phyloP scores from a whole-genome alignment of 2,329 filamentous ascomycete genomes.

The Neoscytalidium dimidiatum region DNA sequence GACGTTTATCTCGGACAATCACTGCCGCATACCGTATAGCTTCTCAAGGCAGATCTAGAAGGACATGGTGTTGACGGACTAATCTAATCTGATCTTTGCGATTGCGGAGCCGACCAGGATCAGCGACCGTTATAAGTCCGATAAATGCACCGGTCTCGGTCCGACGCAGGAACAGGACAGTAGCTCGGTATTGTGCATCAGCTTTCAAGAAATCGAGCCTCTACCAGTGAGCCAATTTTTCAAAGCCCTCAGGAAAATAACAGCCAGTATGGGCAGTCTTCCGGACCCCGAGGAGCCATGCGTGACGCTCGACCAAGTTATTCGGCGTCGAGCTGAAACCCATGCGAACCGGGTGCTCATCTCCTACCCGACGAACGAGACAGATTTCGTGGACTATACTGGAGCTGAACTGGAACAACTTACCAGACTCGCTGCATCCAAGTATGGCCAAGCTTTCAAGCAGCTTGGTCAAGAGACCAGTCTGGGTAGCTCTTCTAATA shows the following conservation, averaged over 20 bases:
- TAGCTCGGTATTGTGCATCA: neutral
- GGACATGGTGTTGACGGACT: neutral
- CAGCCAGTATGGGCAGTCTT: neutral
- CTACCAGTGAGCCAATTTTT: neutral
- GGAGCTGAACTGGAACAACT: constrained; percentile 2
- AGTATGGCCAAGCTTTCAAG: neutral
- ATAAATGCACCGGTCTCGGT: neutral
- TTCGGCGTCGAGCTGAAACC: constrained; percentile 7
- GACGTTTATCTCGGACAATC: neutral
- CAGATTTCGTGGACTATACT: constrained; percentile 7
- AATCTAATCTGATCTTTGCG: constrained; percentile 8
- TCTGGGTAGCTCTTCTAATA: neutral
- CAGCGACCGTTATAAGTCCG: constrained; percentile 8
- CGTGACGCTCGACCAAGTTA: constrained; percentile 12
- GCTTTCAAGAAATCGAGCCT: neutral
- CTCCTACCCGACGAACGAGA: constrained; percentile 9
- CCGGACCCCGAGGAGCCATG: neutral
- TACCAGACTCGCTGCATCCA: constrained; percentile 1
- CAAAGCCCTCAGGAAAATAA: neutral
- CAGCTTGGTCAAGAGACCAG: neutral
- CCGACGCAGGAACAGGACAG: neutral
- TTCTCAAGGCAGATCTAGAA: neutral
- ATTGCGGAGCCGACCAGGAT: neutral
- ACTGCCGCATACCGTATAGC: neutral
- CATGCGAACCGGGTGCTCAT: neutral